Percentiles rank a stretch among this genome's conserved stretches.
Conservation (phyloP, 2,329 filamentous ascomycete species). For the Hymenoscyphus albidus region DNA sequence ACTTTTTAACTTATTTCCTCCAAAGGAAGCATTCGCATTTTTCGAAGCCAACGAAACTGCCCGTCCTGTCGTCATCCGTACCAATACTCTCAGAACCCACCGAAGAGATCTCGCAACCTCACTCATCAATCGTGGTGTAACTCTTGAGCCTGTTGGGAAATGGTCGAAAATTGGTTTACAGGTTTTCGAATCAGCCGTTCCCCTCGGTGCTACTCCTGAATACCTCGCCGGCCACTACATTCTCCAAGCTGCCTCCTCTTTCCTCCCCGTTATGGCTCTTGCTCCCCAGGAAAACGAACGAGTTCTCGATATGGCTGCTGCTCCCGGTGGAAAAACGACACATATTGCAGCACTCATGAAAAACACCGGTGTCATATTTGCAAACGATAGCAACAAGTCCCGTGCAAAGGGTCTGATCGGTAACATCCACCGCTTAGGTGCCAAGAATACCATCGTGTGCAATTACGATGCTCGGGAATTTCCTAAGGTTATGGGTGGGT, state of each 20-base stretch:
- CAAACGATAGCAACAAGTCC: slow-evolving; percentile 92
- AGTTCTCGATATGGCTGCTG: slow-evolving; percentile 87
- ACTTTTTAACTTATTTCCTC: slow-evolving; percentile 86
- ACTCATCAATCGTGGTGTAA: slow-evolving; percentile 93
- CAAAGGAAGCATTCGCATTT: slow-evolving; percentile 92
- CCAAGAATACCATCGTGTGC: slow-evolving; percentile 90
- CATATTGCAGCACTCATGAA: slow-evolving; percentile 97
- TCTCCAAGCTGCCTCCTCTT: slow-evolving; percentile 91
- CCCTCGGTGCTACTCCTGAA: slow-evolving; percentile 88
- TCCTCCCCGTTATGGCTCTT: slow-evolving; percentile 95
- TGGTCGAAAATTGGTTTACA: slow-evolving; percentile 98
- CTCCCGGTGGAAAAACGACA: slow-evolving; percentile 93
- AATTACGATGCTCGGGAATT: slow-evolving; percentile 95
- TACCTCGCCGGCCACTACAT: slow-evolving; percentile 98
- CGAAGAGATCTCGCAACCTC: slow-evolving; percentile 81
- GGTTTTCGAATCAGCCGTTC: slow-evolving; percentile 81
- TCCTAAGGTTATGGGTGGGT: slow-evolving; percentile 89
- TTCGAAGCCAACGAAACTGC: slow-evolving; percentile 98
- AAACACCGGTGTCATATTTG: slow-evolving; percentile 92
- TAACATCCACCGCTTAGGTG: slow-evolving; percentile 92
- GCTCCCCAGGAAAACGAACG: slow-evolving; percentile 91
- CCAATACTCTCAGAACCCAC: slow-evolving; percentile 83
- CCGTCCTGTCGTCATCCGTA: slow-evolving; percentile 90
- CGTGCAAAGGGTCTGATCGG: slow-evolving; percentile 96
- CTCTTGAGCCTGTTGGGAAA: slow-evolving; percentile 93